A percentile compares a stretch with the other conserved stretches of the same genome.
Evolutionary conservation across 1,139 yeast genomes (phyloP).

Genomic region (Debaryomyces psychrophilus): DNA sequence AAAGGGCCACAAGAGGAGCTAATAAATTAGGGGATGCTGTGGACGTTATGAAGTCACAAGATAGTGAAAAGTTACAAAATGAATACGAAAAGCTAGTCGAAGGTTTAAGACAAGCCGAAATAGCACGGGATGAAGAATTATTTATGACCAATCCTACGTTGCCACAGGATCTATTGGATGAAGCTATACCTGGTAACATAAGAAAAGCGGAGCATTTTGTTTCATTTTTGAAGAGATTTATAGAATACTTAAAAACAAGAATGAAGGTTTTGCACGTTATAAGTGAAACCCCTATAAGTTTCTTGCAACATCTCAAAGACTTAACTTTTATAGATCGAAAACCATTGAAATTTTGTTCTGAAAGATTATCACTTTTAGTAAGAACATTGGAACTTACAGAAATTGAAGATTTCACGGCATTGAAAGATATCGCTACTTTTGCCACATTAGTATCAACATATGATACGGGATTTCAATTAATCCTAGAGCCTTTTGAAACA

Average conservation of each 20-base stretch:
- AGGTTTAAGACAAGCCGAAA: conserved; percentile 80
- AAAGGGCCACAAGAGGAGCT: conserved; percentile 67
- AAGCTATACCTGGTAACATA: conserved; percentile 96
- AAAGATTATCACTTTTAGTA: conserved; percentile 82
- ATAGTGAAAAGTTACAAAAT: conserved; percentile 79
- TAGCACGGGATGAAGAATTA: conserved; percentile 72
- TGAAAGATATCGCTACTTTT: conserved; percentile 94
- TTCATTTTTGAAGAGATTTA: conserved; percentile 86
- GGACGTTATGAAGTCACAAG: conserved; percentile 79
- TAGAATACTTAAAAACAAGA: conserved; percentile 92
- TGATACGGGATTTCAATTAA: conserved; percentile 88
- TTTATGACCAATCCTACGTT: conserved; percentile 88
- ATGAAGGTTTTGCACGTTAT: conserved; percentile 97
- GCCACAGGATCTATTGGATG: conserved; percentile 81
- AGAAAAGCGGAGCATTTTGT: conserved; percentile 96
- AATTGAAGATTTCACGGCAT: conserved; percentile 88
- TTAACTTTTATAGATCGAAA: conserved; percentile 89
- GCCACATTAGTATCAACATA: conserved; percentile 95
- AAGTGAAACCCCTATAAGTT: conserved; percentile 93
- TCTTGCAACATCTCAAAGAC: conserved; percentile 89
- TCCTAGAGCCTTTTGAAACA: conserved; percentile 93
- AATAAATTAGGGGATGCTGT: conserved; percentile 72
- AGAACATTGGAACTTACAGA: conserved; percentile 85
- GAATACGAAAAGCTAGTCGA: conserved; percentile 91
- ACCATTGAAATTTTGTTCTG: conserved; percentile 90